A percentile compares a stretch with the other conserved stretches of the same genome.
Evolutionary conservation across 108 stramenopile genomes (phyloP).

Genomic region (Skeletonema menzelii): DNA sequence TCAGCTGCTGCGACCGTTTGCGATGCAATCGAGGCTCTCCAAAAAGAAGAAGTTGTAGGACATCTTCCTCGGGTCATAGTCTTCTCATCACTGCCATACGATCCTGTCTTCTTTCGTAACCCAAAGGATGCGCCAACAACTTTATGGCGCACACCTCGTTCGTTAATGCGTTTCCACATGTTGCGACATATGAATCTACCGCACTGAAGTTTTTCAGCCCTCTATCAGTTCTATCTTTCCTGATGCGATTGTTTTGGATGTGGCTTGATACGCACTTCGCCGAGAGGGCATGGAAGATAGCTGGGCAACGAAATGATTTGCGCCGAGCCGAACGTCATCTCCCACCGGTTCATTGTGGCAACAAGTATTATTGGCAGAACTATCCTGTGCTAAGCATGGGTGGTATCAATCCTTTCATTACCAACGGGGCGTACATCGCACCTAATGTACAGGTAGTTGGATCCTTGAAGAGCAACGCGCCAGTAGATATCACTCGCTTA

Average conservation of each 20-base stretch:
- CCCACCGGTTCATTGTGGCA: conserved; percentile 4
- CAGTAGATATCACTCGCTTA: neutral
- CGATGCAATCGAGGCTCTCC: conserved; percentile 14
- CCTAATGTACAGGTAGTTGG: conserved; percentile 14
- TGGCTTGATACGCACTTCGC: conserved; percentile 5
- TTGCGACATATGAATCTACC: neutral
- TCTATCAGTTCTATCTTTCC: neutral
- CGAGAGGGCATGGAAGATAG: conserved; percentile 9
- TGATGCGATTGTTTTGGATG: conserved; percentile 9
- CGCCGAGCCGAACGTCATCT: neutral
- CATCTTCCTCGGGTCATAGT: conserved; percentile 8
- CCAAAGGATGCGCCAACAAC: neutral
- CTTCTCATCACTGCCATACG: conserved; percentile 22
- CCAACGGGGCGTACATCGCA: neutral
- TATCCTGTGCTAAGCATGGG: conserved; percentile 11
- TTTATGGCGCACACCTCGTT: conserved; percentile 7
- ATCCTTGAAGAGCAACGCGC: neutral
- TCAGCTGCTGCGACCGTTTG: conserved; percentile 14
- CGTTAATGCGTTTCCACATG: conserved; percentile 9
- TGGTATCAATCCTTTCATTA: conserved; percentile 1
- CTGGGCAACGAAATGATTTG: conserved; percentile 7
- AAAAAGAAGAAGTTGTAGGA: neutral
- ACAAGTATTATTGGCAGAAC: conserved; percentile 9
- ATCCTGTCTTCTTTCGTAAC: conserved; percentile 5
- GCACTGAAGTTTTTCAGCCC: neutral